These are phyloP conservation scores for Quercus phellos DNA, from an alignment of 331 rosid species.

Conservation along the genomic window DNA sequence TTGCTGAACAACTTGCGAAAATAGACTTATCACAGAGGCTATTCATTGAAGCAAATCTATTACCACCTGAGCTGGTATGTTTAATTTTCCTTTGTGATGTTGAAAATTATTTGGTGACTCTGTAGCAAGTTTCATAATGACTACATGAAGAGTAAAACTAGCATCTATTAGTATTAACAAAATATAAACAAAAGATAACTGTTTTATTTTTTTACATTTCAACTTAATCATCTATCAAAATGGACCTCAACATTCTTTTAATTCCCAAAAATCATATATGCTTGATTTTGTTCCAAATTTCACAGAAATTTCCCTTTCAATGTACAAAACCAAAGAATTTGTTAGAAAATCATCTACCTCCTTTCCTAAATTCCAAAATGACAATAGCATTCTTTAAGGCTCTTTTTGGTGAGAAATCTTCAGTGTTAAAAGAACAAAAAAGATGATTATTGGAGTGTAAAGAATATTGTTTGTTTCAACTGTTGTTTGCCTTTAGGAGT, in stretches of 20 bases:
- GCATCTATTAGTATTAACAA: no score
- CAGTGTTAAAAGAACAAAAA: not conserved
- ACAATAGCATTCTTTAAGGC: not conserved
- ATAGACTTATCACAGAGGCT: conserved; percentile 68
- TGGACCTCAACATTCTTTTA: no score
- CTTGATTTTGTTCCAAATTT: no score
- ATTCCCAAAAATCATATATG: no score
- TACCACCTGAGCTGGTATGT: conserved; percentile 73
- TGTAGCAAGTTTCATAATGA: not conserved
- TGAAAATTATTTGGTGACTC: conserved; percentile 2
- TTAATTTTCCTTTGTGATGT: conserved; percentile 12
- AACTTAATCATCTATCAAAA: no score
- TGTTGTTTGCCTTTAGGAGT: not conserved
- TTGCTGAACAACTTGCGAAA: conserved; percentile 64
- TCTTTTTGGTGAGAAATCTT: not conserved
- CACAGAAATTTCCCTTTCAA: no score
- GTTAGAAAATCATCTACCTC: not conserved
- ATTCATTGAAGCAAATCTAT: conserved; percentile 63
- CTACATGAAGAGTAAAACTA: no score
- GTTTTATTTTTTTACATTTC: no score
- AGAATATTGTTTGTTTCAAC: not conserved
- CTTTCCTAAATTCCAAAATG: not conserved
- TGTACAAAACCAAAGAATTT: no score
- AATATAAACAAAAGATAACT: no score
- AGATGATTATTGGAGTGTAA: not conserved